These are phyloP conservation scores for Candida nemodendra DNA, from an alignment of 805 yeast genomes.

Conservation along the genomic window DNA sequence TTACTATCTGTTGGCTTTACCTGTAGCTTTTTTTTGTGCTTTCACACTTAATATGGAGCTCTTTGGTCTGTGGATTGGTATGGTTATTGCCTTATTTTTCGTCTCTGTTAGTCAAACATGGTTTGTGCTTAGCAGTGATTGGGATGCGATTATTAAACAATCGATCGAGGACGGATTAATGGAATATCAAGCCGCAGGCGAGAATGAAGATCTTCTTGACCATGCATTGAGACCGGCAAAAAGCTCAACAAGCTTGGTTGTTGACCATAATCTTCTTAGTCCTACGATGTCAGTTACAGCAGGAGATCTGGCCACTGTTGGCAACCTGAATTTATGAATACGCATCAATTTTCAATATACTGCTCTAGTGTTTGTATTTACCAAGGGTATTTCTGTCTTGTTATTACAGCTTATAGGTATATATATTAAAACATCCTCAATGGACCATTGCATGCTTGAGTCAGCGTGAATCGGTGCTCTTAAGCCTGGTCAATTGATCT, in stretches of 20 bases:
- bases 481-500: too few species aligned
- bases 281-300: conserved; percentile 23
- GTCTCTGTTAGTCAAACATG: conserved; percentile 45
- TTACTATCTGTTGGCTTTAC: conserved; percentile 63
- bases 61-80: conserved; percentile 66
- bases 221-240: conserved; percentile 12
- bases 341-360: too few species aligned
- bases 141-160: conserved; percentile 30
- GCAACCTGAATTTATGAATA: conserved; percentile 4
- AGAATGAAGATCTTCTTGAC: conserved; percentile 5
- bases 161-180: conserved; percentile 30
- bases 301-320: conserved; percentile 8
- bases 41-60: conserved; percentile 50
- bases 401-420: too few species aligned
- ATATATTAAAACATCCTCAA: too few species aligned
- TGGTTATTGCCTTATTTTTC: conserved; percentile 50
- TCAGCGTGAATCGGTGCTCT: too few species aligned
- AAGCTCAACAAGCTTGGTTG: conserved; percentile 17
- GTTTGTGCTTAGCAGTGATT: conserved; percentile 29
- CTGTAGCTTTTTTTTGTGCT: conserved; percentile 53
- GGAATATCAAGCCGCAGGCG: conserved; percentile 7
- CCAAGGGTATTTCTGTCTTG: too few species aligned
- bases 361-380: too few species aligned
- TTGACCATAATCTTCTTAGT: conserved; percentile 29
- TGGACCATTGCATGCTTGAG: too few species aligned